Base-by-base conservation (phyloP, 805 yeast species). In the Kuraishia cidri region DNA sequence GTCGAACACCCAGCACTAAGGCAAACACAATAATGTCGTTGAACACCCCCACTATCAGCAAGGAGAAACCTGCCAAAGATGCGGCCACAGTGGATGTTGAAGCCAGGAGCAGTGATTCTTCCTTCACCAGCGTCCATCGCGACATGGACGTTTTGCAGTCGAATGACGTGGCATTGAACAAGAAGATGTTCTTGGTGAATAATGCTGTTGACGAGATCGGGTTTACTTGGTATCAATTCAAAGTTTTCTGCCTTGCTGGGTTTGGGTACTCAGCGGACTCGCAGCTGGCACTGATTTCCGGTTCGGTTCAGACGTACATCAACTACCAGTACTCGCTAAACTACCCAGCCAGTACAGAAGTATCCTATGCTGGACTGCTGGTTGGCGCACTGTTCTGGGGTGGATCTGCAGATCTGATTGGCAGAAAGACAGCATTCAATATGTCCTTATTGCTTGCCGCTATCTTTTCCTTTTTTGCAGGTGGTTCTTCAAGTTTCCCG, bases 141-240 rank as follows among this genome's bases (percentile, higher is more conserved):
- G 23, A 20, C 23, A 20, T 20, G 23, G 52, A 54, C 32, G 41
- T 49, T 35, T 54, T 62, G 14, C 49, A 58, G 15, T 60, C 55
- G 33, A 59, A 39, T 27, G 75, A 69, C 41, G 40, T 38, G 4
- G 63, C 55, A 2, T 44, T 68, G 26, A 43, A 53, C 12, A 47
- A 47, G 28, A 70, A 69, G 38, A 65, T 70, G 45, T 52, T 49
- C 27, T 46, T 72, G 7, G 53, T 72, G 31, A 71, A 72, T 46
- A 50, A 69, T 36, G 76, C 80, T 12, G 57, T 74, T 36, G 78
- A 75, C 44, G 75, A 75, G 43, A 70, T 74, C 34, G 80, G 80
- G 0, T 70, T 75, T 52, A 73, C 81, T 1, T 63, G 69, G 61
- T 69, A 65, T 40, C 79, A 72, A 38, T 53, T 60, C 35, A 61